Percentiles rank a stretch among this genome's conserved stretches.
These are phyloP conservation scores for Gossypium lobatum DNA, from an alignment of 441 rosid species.

Conservation along the genomic window DNA sequence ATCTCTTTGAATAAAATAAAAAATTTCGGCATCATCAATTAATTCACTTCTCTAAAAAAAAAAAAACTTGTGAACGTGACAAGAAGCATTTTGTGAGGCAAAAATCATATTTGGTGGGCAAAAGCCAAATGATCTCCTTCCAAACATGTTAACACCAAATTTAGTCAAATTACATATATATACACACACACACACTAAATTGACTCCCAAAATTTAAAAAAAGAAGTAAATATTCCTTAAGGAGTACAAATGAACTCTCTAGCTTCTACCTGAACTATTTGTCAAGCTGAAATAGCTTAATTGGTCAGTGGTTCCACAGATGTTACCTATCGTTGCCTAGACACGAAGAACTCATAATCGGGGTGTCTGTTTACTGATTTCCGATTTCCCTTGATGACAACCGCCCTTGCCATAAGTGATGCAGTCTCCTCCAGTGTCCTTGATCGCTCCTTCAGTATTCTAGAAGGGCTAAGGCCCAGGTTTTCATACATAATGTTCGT, in stretches of 20 bases:
- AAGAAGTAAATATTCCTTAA: neutral
- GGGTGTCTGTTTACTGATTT: conserved; percentile 39
- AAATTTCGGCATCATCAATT: no score
- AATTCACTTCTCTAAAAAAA: no score
- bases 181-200: no score
- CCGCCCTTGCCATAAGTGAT: conserved; percentile 43
- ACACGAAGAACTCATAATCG: conserved; percentile 45
- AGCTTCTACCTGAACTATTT: conserved; percentile 11
- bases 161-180: no score
- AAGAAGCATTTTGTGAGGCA: no score
- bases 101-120: no score
- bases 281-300: neutral
- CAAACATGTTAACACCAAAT: no score
- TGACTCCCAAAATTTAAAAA: no score
- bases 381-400: conserved; percentile 30
- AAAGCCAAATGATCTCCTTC: no score
- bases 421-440: conserved; percentile 47
- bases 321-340: conserved; percentile 27
- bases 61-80: no score
- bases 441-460: conserved; percentile 40
- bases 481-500: conserved; percentile 15
- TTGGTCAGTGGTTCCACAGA: neutral
- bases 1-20: no score
- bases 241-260: neutral
- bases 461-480: conserved; percentile 19